Evolutionary conservation across 768 basidiomycete species (phyloP).

Genomic region (Lactarius quietus): DNA sequence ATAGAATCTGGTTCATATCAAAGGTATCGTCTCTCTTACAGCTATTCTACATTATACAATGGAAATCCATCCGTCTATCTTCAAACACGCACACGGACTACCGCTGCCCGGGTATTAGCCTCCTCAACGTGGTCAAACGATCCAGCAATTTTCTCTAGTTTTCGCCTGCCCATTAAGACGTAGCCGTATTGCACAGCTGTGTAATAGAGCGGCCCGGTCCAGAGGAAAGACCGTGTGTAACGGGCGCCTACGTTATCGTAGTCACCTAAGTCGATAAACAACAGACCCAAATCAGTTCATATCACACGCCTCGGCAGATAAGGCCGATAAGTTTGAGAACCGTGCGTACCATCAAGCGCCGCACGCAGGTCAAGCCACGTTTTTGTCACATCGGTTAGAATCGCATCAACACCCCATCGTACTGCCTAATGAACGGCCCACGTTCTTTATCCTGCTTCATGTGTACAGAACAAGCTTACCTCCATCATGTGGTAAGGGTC

Average conservation of each 20-base stretch:
- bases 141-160: slow-evolving; percentile 24
- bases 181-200: slow-evolving; percentile 16
- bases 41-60: too few species aligned
- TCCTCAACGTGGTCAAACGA: slow-evolving; percentile 22
- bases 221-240: slow-evolving; percentile 27
- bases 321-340: neutral
- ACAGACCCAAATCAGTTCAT: neutral
- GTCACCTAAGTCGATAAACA: slow-evolving; percentile 16
- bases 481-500: slow-evolving; percentile 86
- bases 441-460: slow-evolving; percentile 30
- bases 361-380: slow-evolving; percentile 39
- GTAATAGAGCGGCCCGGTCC: slow-evolving; percentile 25
- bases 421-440: slow-evolving; percentile 51
- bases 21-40: neutral
- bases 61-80: too few species aligned
- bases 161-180: neutral
- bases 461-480: slow-evolving; percentile 40
- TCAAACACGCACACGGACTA: slow-evolving; percentile 18
- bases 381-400: slow-evolving; percentile 44
- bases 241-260: slow-evolving; percentile 25
- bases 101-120: neutral
- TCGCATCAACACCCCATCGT: slow-evolving; percentile 44
- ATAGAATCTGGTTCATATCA: neutral
- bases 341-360: slow-evolving; percentile 29
- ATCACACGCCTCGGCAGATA: slow-evolving; percentile 1